Conservation (phyloP, 1,284 basidiomycete species). For the Sporisorium reilianum region DNA sequence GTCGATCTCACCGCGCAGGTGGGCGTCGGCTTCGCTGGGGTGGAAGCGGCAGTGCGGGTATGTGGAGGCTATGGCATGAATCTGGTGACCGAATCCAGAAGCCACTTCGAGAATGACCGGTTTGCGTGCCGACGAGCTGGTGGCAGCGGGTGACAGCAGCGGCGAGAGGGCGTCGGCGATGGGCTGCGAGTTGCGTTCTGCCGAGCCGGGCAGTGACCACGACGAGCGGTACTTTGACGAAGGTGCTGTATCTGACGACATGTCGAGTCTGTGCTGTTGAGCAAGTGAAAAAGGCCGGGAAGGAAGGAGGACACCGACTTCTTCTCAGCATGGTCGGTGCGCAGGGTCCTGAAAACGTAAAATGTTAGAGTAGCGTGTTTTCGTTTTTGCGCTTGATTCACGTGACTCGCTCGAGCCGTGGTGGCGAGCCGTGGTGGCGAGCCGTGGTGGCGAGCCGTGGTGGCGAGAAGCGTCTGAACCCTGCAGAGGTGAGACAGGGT, state of each 20-base stretch:
- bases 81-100: conserved; percentile 48
- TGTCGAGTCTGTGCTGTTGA: background rate
- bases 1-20: conserved; percentile 37
- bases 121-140: conserved; percentile 4
- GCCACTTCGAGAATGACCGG: conserved; percentile 44
- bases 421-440: no score
- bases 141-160: conserved; percentile 11
- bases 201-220: conserved; percentile 45
- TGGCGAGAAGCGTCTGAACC: no score
- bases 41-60: conserved; percentile 27
- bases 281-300: background rate
- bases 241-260: background rate
- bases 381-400: background rate
- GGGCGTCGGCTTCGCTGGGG: conserved; percentile 45
- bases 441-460: no score
- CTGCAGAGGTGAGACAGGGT: no score
- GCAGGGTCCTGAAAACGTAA: background rate
- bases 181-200: conserved; percentile 46
- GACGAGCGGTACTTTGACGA: conserved; percentile 27
- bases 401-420: background rate
- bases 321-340: conserved; percentile 11
- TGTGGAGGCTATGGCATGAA: conserved; percentile 17
- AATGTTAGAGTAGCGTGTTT: conserved; percentile 5
- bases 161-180: conserved; percentile 39
- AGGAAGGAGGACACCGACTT: background rate